Evolutionary conservation across 331 rosid genomes (phyloP).

Genomic region (Malus hybrid): DNA sequence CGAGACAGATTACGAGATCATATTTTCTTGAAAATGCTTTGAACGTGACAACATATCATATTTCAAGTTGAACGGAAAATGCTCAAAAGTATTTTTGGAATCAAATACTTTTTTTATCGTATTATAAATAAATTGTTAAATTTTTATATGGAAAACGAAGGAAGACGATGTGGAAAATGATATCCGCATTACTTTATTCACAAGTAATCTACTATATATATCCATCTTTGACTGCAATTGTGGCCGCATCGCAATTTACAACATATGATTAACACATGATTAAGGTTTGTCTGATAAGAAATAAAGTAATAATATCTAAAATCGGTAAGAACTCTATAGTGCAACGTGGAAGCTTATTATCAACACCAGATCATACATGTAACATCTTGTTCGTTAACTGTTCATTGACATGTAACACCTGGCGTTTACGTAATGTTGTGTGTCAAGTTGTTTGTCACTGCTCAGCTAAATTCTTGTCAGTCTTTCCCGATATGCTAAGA

Average conservation of each 20-base stretch:
- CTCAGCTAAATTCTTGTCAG: background rate
- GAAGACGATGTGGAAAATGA: background rate
- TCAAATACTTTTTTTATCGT: too few species aligned
- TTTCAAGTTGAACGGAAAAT: too few species aligned
- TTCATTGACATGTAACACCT: background rate
- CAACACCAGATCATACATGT: background rate
- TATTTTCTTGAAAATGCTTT: too few species aligned
- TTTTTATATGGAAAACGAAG: background rate
- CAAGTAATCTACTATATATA: background rate
- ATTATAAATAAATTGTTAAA: too few species aligned
- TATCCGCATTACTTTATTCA: background rate
- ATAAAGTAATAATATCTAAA: background rate
- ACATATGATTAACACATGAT: too few species aligned
- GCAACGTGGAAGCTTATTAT: constrained; percentile 1
- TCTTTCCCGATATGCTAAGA: background rate
- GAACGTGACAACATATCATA: too few species aligned
- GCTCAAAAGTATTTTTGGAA: too few species aligned
- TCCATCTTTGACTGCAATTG: constrained; percentile 3
- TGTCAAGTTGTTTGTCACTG: background rate
- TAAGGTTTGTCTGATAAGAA: background rate
- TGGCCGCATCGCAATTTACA: background rate
- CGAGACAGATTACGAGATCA: too few species aligned
- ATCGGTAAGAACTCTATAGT: background rate
- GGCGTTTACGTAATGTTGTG: background rate
- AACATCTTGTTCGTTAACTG: background rate